Base-by-base conservation (phyloP, 2,329 filamentous ascomycete genomes). In the Apiospora hydei region DNA sequence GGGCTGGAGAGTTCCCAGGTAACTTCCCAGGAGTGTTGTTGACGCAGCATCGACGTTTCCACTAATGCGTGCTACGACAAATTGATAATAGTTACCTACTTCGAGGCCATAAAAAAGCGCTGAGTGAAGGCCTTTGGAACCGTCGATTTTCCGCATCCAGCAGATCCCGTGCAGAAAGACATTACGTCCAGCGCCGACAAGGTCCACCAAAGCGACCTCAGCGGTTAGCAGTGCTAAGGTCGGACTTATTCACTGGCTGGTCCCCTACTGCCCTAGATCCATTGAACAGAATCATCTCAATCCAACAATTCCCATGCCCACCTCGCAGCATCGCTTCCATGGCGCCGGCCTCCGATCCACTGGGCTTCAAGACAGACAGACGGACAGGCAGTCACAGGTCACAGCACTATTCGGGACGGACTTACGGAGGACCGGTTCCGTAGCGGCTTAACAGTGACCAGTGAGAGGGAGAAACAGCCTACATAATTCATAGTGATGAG, bases 141-240 rank as follows among this genome's bases (percentile, higher is more conserved):
- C 0, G 87, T 88, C 0, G 86, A 88, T 76, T 91, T 91, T 3
- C 89, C 89, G 66, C 85, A 88, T 0, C 90, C 90, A 21, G 90
- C 90, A 0, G 88, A 89, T 11, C 90, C 90, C 0, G 89, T 92
- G 75, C 88, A 92, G 76, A 92, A 92, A 92, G 13, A 92, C 87
- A 71, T 92, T 92, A 1, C 77, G 73, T 0, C 89, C 87, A 3
- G 80, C 80, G 4, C 84, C 72, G 38, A 91, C 88, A 0, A 88
- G 79, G 1, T 89, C 80, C 0, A 90, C 85, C 2, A 90, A 76
- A 2, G 79, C 80, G 13, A 80, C 77, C 76, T 90, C 1, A 30
- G 34, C 34, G 34, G 34, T 38, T 38, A 38, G 34, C 34, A 38
- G 34, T 38, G 26, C 26, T 57, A 30, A 34, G 51, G 26, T 57